Evolutionary conservation across 129 eudicot species (phyloP), one percentile per base, ranked within the genome.

Genomic region (Flaveria brownii): DNA sequence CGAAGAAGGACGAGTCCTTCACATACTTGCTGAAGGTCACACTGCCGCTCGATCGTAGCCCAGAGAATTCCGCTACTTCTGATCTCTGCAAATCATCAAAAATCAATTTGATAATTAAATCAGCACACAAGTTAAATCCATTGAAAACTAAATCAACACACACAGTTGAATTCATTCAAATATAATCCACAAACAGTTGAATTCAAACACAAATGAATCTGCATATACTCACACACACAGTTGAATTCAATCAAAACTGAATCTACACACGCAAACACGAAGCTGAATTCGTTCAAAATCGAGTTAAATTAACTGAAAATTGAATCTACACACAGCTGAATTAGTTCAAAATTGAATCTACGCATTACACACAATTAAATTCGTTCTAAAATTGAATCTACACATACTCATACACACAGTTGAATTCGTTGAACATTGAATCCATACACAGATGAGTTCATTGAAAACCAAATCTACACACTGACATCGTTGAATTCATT

Each of bases 21-120:
- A 83, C 85, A 74, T 76, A 85, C 88, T 78, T 84, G 70, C 88
- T 76, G 76, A 78, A 89, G 22, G 87, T 80, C 42, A 89, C 84
- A 42, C 85, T 75, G 52, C 86, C 87, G 72, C 87, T 76, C 62
- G 97, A 89, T 74, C 91, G 81, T 11, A 94, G 90, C 33, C 99
- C 99, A 11, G 89, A 79, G 81, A 84, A 94, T 42, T 88, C 96
- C 14, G 90, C 91, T 6, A 94, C 81, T 80, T 91, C 92, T 5
- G 84, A 63, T 78, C 83, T 91, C 99, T 94, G 73, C 73, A 85
- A 81, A 12, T 70, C 67, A 80, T 28, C 71, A 15, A 46, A 33
- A 28, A 70, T 61, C 25, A 82, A 20, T 20, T 20, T 20, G 22
- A 20, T 20, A 20, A 28, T 28, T 2, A 0, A 28, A 28, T 28